These are phyloP conservation scores for Candida dubliniensis DNA, from an alignment of 1,139 yeast species.

Conservation along the genomic window DNA sequence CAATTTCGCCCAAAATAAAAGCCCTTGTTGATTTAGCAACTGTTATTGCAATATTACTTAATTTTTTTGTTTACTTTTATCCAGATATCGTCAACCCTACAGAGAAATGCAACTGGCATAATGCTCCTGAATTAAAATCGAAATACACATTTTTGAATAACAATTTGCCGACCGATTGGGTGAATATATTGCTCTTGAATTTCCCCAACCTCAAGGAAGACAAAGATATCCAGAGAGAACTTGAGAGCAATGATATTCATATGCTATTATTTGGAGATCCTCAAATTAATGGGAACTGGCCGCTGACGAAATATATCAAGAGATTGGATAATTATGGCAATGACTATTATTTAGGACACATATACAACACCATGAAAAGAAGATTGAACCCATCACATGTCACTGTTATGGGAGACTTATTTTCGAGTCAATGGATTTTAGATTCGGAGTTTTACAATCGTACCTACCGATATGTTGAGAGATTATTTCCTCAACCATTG, in stretches of 20 bases:
- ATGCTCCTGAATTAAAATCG: slow-evolving; percentile 14
- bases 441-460: slow-evolving; percentile 84
- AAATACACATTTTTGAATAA: slow-evolving; percentile 21
- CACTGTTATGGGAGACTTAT: slow-evolving; percentile 87
- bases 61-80: slow-evolving; percentile 62
- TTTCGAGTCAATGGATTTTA: slow-evolving; percentile 94
- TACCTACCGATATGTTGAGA: slow-evolving; percentile 65
- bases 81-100: slow-evolving; percentile 58
- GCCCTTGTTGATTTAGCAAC: slow-evolving; percentile 13
- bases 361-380: slow-evolving; percentile 61
- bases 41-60: slow-evolving; percentile 11
- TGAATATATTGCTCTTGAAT: slow-evolving; percentile 28
- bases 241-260: slow-evolving; percentile 47
- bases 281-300: slow-evolving; percentile 87
- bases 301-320: slow-evolving; percentile 67
- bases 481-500: slow-evolving; percentile 58
- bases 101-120: slow-evolving; percentile 58
- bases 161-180: slow-evolving; percentile 21
- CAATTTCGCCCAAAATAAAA: slow-evolving; percentile 9
- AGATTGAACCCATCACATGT: slow-evolving; percentile 75
- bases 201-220: slow-evolving; percentile 25
- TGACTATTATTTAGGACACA: slow-evolving; percentile 84
- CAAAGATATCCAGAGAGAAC: slow-evolving; percentile 1
- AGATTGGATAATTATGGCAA: slow-evolving; percentile 83
- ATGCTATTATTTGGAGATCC: slow-evolving; percentile 92